Percentiles rank a stretch among this genome's conserved stretches.
Evolutionary conservation across 768 basidiomycete species (phyloP).

Genomic region (Phylloporus arenicola): DNA sequence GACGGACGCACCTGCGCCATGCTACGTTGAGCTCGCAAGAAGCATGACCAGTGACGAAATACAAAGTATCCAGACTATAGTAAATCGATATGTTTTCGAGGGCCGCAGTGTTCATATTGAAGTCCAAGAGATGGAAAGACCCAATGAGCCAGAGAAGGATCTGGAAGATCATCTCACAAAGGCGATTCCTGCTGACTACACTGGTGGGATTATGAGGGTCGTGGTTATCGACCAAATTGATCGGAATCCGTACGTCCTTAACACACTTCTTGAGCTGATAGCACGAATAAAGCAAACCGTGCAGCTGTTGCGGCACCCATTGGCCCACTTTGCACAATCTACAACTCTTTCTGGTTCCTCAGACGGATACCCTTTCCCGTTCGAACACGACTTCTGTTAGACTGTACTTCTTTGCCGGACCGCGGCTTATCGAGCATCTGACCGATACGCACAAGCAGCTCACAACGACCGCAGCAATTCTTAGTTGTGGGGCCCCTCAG

Average conservation of each 20-base stretch:
- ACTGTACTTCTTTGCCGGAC: conserved; percentile 79
- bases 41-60: conserved; percentile 64
- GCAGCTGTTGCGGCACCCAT: conserved; percentile 80
- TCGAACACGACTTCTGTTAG: conserved; percentile 60
- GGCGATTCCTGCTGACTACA: conserved; percentile 63
- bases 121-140: conserved; percentile 57
- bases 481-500: conserved; percentile 64
- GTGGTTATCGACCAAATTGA: conserved; percentile 81
- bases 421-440: conserved; percentile 63
- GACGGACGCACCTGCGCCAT: conserved; percentile 58
- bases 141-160: conserved; percentile 26
- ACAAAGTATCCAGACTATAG: conserved; percentile 50
- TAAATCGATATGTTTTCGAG: conserved; percentile 65
- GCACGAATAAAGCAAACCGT: background rate
- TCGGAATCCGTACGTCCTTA: conserved; percentile 59
- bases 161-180: conserved; percentile 47
- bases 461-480: conserved; percentile 47
- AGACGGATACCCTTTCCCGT: conserved; percentile 61
- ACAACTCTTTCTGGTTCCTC: conserved; percentile 64
- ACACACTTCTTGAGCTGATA: conserved; percentile 4
- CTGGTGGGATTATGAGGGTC: conserved; percentile 71
- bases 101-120: conserved; percentile 67
- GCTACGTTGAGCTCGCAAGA: conserved; percentile 73
- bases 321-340: conserved; percentile 70
- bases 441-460: conserved; percentile 53